Base-by-base conservation (phyloP, 352 stramenopile species). In the Phytophthora fragariaefolia region DNA sequence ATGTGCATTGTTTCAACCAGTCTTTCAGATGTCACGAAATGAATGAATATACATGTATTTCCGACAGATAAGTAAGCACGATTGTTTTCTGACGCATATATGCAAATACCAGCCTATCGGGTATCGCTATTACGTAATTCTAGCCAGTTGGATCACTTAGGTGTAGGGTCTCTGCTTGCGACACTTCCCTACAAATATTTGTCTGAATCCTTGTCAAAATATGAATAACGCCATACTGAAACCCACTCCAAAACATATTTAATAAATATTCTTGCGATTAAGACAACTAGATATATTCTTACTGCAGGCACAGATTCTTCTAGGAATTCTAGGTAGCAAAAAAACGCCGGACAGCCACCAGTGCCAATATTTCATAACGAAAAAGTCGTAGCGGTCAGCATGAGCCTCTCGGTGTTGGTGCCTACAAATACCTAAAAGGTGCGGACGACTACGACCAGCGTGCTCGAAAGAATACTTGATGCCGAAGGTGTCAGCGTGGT, bases 111-210 rank as follows among this genome's bases (percentile, higher is more conserved):
- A 42, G 34, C 34, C 34, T 42, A 42, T 42, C 34, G 18, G n/a
- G 18, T 42, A 5, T 17, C 9, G 6, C 6, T 17, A 20, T 42
- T 20, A 17, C n/a, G 34, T 42, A 42, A 42, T 42, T 42, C 9
- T 17, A 42, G 34, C 34, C 34, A 42, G 18, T 42, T 8, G 18
- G 18, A 42, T 42, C 34, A 42, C n/a, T 42, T 42, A 42, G 34
- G 15, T 12, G 13, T 42, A 42, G 34, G 34, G 13, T 4, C 7
- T 20, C 18, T n/a, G 13, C 18, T 42, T 42, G 13, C 34, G 34
- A 42, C 34, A 42, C 34, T 40, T 66, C 58, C 40, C 47, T 50
- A 60, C 58, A 60, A 40, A 53, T 66, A 60, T 66, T 66, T 66
- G 59, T 54, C 59, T 48, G 38, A 66, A 66, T 38, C 20, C 6